A percentile compares a stretch with the other conserved stretches of the same genome.
Conservation (phyloP, 306 rosid genomes). For the Lathyrus sativus region DNA sequence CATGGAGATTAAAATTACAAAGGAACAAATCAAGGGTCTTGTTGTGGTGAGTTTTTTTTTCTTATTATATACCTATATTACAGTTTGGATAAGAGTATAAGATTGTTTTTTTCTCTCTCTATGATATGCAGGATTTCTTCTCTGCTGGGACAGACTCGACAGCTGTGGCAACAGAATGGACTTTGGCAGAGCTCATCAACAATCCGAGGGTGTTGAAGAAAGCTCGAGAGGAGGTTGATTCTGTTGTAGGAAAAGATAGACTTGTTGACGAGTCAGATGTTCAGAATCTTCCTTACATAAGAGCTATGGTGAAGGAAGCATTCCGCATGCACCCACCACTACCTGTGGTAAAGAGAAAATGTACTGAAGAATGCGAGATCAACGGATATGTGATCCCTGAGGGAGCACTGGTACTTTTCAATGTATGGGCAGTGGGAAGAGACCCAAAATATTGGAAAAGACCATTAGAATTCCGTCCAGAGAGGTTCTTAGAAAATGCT, state of each 20-base stretch:
- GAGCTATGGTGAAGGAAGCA: slow-evolving; percentile 57
- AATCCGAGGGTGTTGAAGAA: slow-evolving; percentile 45
- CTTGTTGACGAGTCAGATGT: slow-evolving; percentile 49
- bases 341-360: slow-evolving; percentile 45
- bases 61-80: not conserved
- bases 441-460: slow-evolving; percentile 54
- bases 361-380: slow-evolving; percentile 41
- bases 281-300: slow-evolving; percentile 54
- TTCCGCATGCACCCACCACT: slow-evolving; percentile 58
- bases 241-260: slow-evolving; percentile 45
- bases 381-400: slow-evolving; percentile 43
- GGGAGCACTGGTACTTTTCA: slow-evolving; percentile 42
- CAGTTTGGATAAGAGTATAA: no score
- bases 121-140: slow-evolving; percentile 46
- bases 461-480: slow-evolving; percentile 46
- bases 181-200: slow-evolving; percentile 56
- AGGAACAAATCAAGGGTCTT: slow-evolving; percentile 49
- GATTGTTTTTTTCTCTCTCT: no score
- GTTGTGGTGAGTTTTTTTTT: slow-evolving; percentile 34
- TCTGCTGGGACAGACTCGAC: slow-evolving; percentile 47
- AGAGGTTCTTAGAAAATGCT: slow-evolving; percentile 35
- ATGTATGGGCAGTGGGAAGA: slow-evolving; percentile 55
- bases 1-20: slow-evolving; percentile 47
- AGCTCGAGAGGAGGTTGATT: slow-evolving; percentile 48
- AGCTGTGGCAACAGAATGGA: slow-evolving; percentile 45